phyloP scores from a whole-genome alignment of 2,329 filamentous ascomycete species.

The Waltergamsia citrina region DNA sequence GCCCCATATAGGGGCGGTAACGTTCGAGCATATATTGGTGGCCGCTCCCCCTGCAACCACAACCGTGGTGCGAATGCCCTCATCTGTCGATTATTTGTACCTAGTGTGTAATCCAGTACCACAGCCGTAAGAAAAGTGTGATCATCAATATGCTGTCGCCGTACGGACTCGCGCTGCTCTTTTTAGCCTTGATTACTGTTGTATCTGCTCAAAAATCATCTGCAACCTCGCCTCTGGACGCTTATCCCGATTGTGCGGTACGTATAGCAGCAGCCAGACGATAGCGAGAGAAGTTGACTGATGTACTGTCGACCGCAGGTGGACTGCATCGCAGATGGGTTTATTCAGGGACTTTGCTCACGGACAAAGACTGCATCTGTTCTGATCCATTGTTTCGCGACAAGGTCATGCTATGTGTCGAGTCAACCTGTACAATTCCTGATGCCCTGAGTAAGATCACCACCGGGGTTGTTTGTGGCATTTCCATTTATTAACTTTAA shows the following conservation, averaged over 20 bases:
- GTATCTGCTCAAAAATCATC: no score
- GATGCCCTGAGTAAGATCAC: background rate
- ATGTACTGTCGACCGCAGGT: background rate
- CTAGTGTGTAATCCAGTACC: no score
- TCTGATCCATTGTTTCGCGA: background rate
- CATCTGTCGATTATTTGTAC: no score
- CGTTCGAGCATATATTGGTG: no score
- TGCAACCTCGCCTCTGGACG: background rate
- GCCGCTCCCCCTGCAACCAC: no score
- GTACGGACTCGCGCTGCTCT: no score
- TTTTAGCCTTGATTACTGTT: no score
- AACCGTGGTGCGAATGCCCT: no score
- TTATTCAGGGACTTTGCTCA: background rate
- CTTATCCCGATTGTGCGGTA: conserved; percentile 1
- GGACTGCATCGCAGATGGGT: background rate
- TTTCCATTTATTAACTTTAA: background rate
- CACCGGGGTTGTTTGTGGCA: no score
- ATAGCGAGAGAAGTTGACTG: background rate
- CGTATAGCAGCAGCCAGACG: background rate
- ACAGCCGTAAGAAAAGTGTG: no score
- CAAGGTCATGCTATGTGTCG: conserved; percentile 1
- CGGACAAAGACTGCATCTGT: conserved; percentile 3
- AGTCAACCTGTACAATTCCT: background rate
- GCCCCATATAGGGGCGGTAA: no score
- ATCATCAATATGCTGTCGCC: no score